phyloP scores from a whole-genome alignment of 192 early-diverging fungal genomes.

The Entomortierella chlamydospora region DNA sequence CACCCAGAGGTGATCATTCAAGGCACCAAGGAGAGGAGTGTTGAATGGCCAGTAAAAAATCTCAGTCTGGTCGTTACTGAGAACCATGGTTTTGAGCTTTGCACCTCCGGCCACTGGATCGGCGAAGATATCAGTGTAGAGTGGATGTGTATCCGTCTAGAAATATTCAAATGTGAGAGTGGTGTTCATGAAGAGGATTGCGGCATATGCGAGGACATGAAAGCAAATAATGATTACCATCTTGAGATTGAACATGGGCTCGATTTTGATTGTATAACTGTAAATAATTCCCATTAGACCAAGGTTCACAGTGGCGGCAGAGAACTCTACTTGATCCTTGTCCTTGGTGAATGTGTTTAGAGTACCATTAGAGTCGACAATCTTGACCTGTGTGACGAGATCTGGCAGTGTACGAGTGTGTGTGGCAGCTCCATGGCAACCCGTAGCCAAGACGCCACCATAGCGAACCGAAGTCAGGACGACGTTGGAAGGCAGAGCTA shows the following conservation, averaged over 20 bases:
- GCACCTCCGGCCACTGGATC: constrained; percentile 5
- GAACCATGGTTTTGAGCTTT: constrained; percentile 32
- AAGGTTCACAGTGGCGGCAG: constrained; percentile 39
- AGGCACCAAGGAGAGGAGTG: neutral
- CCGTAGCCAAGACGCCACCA: constrained; percentile 21
- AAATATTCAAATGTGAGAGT: no score
- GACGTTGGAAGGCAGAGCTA: constrained; percentile 32
- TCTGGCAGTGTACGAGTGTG: constrained; percentile 37
- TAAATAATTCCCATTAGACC: constrained; percentile 55
- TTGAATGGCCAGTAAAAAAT: constrained; percentile 58
- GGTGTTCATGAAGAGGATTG: no score
- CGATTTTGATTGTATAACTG: constrained; percentile 36
- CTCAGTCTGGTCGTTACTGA: constrained; percentile 38
- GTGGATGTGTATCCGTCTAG: constrained; percentile 33
- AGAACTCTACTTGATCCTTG: constrained; percentile 38
- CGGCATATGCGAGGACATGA: no score
- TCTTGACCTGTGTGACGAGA: constrained; percentile 45
- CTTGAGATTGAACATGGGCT: constrained; percentile 55
- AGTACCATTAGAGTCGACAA: constrained; percentile 35
- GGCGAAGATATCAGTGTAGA: constrained; percentile 6
- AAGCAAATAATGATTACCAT: constrained; percentile 25
- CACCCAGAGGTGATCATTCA: constrained; percentile 51
- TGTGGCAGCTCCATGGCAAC: constrained; percentile 49
- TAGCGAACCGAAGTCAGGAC: constrained; percentile 29
- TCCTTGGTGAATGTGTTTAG: constrained; percentile 34